Evolutionary conservation across 805 yeast species (phyloP), one percentile per base, ranked within the genome.

Genomic region (Saturnispora quitensis): DNA sequence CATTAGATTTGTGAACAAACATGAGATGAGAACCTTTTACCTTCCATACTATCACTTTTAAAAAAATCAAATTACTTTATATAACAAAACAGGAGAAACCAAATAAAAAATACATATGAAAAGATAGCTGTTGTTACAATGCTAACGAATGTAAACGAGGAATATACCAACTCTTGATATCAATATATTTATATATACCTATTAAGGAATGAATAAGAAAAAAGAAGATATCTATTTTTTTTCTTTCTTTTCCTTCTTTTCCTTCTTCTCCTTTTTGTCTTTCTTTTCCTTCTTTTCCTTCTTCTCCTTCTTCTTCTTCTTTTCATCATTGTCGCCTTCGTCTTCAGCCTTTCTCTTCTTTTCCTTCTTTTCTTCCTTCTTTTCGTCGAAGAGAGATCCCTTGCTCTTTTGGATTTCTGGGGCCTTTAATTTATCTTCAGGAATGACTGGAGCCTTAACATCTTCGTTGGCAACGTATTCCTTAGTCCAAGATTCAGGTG

Each of bases 401-500:
- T 77, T 74, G 52, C 83, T 74, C 50, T 67, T 63, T 50, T 65
- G 67, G 40, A 69, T 60, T 56, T 66, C 67, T 40, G 73, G 67
- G 43, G 63, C 67, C 53, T 64, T 59, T 51, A 76, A 68, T 64
- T 78, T 78, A 50, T 75, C 69, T 55, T 70, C 82, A 42, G 82
- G 83, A 50, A 77, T 74, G 43, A 80, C 76, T 44, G 82, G 82
- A 47, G 84, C 83, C 48, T 73, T 76, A 53, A 77, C 84, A 60
- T 77, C 73, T 59, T 76, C 78, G 65, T 80, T 86, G 66, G 84
- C 81, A 60, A 84, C 86, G 69, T 91, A 93, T 47, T 80, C 82
- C 62, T 76, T 75, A 75, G 89, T 89, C 99, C 99, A 93, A 40
- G 81, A 76, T 45, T 80, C 86, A 63, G 99, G 99, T 28, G 99